Base-by-base conservation (phyloP, 495 filamentous ascomycete genomes). In the Aspergillus egyptiacus region DNA sequence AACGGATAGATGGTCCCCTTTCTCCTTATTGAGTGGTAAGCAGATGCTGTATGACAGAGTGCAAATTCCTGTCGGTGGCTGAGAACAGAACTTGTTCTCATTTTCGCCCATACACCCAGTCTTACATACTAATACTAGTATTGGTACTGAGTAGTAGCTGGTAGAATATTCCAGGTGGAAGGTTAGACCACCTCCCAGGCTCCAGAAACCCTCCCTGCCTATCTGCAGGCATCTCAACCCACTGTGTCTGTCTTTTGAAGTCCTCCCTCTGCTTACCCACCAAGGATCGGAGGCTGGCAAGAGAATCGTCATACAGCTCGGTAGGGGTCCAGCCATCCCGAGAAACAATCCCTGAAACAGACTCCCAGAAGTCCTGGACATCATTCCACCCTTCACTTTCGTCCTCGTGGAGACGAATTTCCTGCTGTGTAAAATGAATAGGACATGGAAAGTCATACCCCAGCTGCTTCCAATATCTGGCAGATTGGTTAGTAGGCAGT, bases 341-440 rank as follows among this genome's bases (percentile, higher is more conserved):
- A 46, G 61, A 51, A 15, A 58, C 25, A 20, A 54, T 46, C 49
- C 37, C 13, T 40, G 47, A 23, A 46, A 64, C 23, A 15, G 58
- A 42, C 17, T 60, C 36, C 50, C 48, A 61, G 17, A 64, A 59
- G 7, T 60, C 55, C 44, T 58, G 58, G 2, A 62, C 51, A 20
- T 59, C 53, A 28, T 64, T 56, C 54, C 53, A 65, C 27, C 59
- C 54, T 2, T 61, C 46, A 32, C 60, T 53, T 40, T 64, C 58
- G 17, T 55, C 46, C 23, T 44, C 36, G 25, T 64, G 58, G 22
- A 47, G 41, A 30, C 46, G 50, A 25, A 64, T 42, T 13, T 62
- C 62, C 25, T 60, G 55, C 32, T 54, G 48, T 3, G 49, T 56
- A 38, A 66, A 64, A 50, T 56, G 31, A 28, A 59, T 53, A 15